Percentiles rank a stretch among this genome's conserved stretches.
Conservation (phyloP, 176 grass and related monocot species). For the Tillandsia fasciculata region DNA sequence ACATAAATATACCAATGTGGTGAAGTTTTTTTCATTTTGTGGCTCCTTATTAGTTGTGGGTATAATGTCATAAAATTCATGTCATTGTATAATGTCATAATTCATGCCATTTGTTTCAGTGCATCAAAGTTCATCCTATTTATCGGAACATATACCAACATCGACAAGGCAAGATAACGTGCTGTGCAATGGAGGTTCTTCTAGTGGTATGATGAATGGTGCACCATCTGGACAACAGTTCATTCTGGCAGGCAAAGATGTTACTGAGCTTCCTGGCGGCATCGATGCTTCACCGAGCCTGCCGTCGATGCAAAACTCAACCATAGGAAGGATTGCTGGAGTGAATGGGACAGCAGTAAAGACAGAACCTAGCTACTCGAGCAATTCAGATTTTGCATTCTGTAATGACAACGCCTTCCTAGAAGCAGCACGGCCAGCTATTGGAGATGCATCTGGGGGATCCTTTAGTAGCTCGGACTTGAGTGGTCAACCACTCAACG, state of each 20-base stretch:
- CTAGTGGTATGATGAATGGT: slow-evolving; percentile 48
- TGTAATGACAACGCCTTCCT: slow-evolving; percentile 52
- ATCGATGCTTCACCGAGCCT: slow-evolving; percentile 54
- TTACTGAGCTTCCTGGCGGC: slow-evolving; percentile 33
- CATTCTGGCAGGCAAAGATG: slow-evolving; percentile 53
- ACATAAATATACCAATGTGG: background rate
- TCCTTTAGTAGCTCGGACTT: slow-evolving; percentile 84
- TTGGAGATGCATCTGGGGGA: slow-evolving; percentile 76
- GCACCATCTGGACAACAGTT: slow-evolving; percentile 38
- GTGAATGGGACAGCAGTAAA: slow-evolving; percentile 64
- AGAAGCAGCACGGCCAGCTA: slow-evolving; percentile 55
- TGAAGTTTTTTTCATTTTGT: background rate
- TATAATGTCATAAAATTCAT: slow-evolving; percentile 10
- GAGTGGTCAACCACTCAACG: slow-evolving; percentile 53
- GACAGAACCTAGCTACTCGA: slow-evolving; percentile 56
- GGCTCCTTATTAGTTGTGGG: background rate
- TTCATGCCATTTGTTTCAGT: slow-evolving; percentile 39
- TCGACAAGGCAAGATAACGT: slow-evolving; percentile 51
- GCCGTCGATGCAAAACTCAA: slow-evolving; percentile 43
- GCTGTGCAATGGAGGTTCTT: slow-evolving; percentile 56
- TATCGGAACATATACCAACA: slow-evolving; percentile 35
- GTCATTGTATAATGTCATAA: slow-evolving; percentile 12
- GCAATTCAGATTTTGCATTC: slow-evolving; percentile 69
- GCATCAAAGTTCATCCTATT: slow-evolving; percentile 56
- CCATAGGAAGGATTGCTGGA: slow-evolving; percentile 43